These are phyloP conservation scores for Penicillium bialowiezense DNA, from an alignment of 495 filamentous ascomycete genomes.

Conservation along the genomic window DNA sequence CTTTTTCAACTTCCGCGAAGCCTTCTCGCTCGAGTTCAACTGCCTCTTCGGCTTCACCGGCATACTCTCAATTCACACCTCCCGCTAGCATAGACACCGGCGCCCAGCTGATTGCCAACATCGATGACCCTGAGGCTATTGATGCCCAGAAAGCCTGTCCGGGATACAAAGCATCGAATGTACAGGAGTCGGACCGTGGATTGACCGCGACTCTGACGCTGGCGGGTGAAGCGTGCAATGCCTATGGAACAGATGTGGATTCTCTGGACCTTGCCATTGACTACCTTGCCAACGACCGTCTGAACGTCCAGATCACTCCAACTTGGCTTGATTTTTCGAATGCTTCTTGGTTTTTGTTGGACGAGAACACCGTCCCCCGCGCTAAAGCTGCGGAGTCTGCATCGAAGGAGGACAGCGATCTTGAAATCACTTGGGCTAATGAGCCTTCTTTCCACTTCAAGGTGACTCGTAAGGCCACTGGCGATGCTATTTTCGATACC, in stretches of 20 bases:
- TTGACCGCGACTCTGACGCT: constrained; percentile 52
- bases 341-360: constrained; percentile 63
- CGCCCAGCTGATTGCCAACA: constrained; percentile 60
- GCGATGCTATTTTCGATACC: constrained; percentile 58
- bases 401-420: constrained; percentile 40
- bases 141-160: constrained; percentile 68
- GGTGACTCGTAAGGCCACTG: constrained; percentile 52
- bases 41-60: neutral
- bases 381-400: constrained; percentile 46
- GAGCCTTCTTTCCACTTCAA: constrained; percentile 60
- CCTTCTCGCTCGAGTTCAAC: constrained; percentile 8
- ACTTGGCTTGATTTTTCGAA: constrained; percentile 62
- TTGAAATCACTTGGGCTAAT: constrained; percentile 59
- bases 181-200: constrained; percentile 42
- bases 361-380: constrained; percentile 60
- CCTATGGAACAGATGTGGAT: constrained; percentile 62
- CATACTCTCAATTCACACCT: constrained; percentile 49
- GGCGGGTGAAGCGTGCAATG: constrained; percentile 58
- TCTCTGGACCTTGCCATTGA: constrained; percentile 52
- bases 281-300: constrained; percentile 52
- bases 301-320: constrained; percentile 56
- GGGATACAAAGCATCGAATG: constrained; percentile 56
- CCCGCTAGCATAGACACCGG: constrained; percentile 57
- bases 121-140: constrained; percentile 68
- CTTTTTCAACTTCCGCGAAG: constrained; percentile 14